Evolutionary conservation across 345 rosid species (phyloP).

Genomic region (Pugionium cornutum): DNA sequence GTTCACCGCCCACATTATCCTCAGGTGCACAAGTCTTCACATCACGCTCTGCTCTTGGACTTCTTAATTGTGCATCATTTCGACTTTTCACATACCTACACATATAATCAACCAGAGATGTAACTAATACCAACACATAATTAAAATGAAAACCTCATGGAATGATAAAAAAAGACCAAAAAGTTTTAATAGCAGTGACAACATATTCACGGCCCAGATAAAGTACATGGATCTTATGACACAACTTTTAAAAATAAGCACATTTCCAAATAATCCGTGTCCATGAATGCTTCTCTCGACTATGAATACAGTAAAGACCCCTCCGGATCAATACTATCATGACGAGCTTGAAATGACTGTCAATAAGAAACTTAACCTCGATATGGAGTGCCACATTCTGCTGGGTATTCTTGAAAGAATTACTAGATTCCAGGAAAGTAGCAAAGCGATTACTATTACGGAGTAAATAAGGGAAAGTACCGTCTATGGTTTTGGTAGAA

Average conservation of each 20-base stretch:
- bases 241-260: background rate
- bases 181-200: background rate
- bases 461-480: constrained; percentile 40
- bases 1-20: constrained; percentile 39
- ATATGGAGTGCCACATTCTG: background rate
- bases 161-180: background rate
- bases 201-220: background rate
- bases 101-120: constrained; percentile 20
- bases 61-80: constrained; percentile 66
- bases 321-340: background rate
- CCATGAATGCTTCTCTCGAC: background rate
- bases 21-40: constrained; percentile 70
- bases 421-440: constrained; percentile 1
- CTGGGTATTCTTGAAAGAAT: background rate
- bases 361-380: background rate
- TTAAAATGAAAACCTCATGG: background rate
- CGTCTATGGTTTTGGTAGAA: constrained; percentile 98
- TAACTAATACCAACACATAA: constrained; percentile 8
- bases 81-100: constrained; percentile 93
- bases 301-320: background rate
- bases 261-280: background rate
- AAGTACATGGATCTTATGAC: background rate
- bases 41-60: constrained; percentile 33
- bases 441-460: background rate
- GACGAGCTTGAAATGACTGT: background rate